Evolutionary conservation across 805 yeast species (phyloP).

Genomic region (Candida argentea): DNA sequence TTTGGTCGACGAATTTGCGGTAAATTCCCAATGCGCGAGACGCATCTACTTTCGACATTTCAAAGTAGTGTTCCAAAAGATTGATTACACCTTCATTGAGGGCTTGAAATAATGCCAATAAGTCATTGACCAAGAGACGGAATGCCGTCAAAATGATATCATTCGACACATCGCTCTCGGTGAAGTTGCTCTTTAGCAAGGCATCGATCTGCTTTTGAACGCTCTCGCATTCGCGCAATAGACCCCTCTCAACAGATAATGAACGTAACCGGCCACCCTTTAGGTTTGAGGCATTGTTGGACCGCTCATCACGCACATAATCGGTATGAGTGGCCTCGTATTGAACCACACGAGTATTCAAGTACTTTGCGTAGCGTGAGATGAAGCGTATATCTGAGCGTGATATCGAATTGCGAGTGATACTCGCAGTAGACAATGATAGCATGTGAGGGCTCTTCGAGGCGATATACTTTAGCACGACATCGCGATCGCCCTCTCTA

Average conservation of each 20-base stretch:
- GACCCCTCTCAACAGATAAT: constrained; percentile 65
- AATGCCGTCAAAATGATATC: constrained; percentile 80
- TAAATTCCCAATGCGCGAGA: constrained; percentile 78
- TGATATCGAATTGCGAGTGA: constrained; percentile 28
- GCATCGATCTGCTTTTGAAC: constrained; percentile 76
- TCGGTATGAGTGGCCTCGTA: constrained; percentile 57
- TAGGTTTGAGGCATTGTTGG: constrained; percentile 35
- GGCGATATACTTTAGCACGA: constrained; percentile 53
- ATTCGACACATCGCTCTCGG: constrained; percentile 73
- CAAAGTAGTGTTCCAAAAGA: constrained; percentile 87
- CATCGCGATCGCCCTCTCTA: constrained; percentile 79
- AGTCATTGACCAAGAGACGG: constrained; percentile 81
- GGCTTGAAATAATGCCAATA: constrained; percentile 77
- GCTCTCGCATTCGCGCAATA: constrained; percentile 75
- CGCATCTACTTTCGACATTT: constrained; percentile 79
- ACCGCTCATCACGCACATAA: constrained; percentile 63
- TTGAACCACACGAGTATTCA: constrained; percentile 59
- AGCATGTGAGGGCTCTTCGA: constrained; percentile 39
- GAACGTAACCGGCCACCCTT: constrained; percentile 52
- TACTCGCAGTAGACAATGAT: constrained; percentile 27
- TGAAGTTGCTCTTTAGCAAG: constrained; percentile 61
- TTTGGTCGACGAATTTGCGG: constrained; percentile 74
- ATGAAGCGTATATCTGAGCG: constrained; percentile 45
- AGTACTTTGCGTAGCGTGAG: constrained; percentile 61
- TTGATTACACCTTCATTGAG: constrained; percentile 95